Evolutionary conservation across 2,329 filamentous ascomycete species (phyloP).

Genomic region (Alternaria longipes): DNA sequence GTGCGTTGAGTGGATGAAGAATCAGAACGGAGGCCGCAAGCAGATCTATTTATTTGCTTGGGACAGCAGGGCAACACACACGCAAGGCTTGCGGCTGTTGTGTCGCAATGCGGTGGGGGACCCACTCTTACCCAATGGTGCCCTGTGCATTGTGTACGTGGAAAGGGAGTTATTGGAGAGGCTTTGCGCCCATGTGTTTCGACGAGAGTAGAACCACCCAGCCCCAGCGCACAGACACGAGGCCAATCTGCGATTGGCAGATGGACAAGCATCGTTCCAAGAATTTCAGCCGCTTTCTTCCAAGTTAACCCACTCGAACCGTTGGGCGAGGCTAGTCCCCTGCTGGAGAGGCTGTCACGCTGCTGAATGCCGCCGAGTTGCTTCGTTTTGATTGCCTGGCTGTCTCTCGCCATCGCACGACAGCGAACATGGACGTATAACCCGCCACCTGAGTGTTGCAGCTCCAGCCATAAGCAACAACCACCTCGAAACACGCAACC

Average conservation of each 20-base stretch:
- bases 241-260: conserved; percentile 13
- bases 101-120: conserved; percentile 14
- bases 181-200: conserved; percentile 22
- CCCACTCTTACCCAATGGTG: conserved; percentile 5
- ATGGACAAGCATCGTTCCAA: conserved; percentile 32
- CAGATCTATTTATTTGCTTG: conserved; percentile 25
- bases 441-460: neutral
- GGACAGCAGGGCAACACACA: conserved; percentile 7
- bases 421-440: conserved; percentile 1
- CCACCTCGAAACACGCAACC: neutral
- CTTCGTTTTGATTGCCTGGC: conserved; percentile 8
- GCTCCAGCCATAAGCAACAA: neutral
- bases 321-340: conserved; percentile 14
- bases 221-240: conserved; percentile 19
- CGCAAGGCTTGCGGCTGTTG: conserved; percentile 15
- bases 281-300: conserved; percentile 15
- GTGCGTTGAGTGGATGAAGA: conserved; percentile 16
- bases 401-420: neutral
- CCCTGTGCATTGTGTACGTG: conserved; percentile 4
- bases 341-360: neutral
- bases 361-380: conserved; percentile 13
- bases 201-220: conserved; percentile 6
- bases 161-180: conserved; percentile 11
- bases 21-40: conserved; percentile 10
- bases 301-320: conserved; percentile 15